Evolutionary conservation across 192 early-diverging fungal genomes (phyloP).

Genomic region (Entophlyctis luteolus): DNA sequence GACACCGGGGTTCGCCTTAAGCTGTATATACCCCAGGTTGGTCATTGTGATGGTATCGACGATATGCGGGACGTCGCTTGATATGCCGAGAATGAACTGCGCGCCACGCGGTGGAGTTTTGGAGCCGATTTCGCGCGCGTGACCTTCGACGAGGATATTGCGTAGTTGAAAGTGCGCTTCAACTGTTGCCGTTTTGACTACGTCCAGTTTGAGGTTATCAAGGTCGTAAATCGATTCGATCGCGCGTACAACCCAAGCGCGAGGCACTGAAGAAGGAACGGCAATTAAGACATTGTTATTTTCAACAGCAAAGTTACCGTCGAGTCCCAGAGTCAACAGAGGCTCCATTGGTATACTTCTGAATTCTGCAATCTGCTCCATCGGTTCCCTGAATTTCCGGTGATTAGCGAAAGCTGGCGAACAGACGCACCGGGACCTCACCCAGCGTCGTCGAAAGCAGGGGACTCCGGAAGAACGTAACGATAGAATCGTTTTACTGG

Average conservation of each 20-base stretch:
- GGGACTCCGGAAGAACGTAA: conserved; percentile 66
- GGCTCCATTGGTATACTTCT: conserved; percentile 68
- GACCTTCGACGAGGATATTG: conserved; percentile 86
- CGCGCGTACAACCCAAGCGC: conserved; percentile 86
- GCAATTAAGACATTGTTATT: background rate
- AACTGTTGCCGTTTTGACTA: conserved; percentile 43
- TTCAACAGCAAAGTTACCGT: conserved; percentile 41
- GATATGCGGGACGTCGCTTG: conserved; percentile 46
- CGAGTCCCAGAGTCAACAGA: conserved; percentile 81
- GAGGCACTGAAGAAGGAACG: conserved; percentile 46
- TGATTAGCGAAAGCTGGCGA: background rate
- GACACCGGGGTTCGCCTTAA: conserved; percentile 87
- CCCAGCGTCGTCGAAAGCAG: conserved; percentile 58
- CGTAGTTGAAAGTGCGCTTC: conserved; percentile 74
- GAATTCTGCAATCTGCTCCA: conserved; percentile 64
- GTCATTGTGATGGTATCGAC: conserved; percentile 97
- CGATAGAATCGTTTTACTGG: conserved; percentile 88
- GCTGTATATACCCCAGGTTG: conserved; percentile 95
- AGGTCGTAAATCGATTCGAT: conserved; percentile 78
- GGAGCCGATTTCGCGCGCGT: conserved; percentile 66
- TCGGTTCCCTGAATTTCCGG: background rate
- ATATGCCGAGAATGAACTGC: conserved; percentile 82
- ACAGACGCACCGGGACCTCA: background rate
- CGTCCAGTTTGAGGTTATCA: conserved; percentile 78
- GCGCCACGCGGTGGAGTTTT: conserved; percentile 82